Evolutionary conservation across 345 rosid species (phyloP), one percentile per base, ranked within the genome.

Genomic region (Lagerstroemia speciosa): DNA sequence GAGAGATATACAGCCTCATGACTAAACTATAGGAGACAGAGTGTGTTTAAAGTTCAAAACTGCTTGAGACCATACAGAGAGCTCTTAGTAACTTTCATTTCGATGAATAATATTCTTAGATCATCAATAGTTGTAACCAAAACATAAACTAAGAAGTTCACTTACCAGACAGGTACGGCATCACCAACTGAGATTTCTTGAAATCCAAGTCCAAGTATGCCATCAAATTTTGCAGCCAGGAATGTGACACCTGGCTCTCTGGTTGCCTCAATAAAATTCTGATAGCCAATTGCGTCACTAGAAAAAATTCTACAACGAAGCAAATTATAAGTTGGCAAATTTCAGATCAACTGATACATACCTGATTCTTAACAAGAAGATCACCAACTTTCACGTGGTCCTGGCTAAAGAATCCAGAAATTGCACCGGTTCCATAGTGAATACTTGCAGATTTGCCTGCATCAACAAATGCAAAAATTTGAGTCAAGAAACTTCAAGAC

Each of bases 191-290:
- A 86, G 72, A 81, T 83, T 76, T 85, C 93, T 80, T 83, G 86
- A 75, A 88, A 90, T 60, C 87, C 92, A 57, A 90, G 91, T 53
- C 93, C 93, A 69, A 90, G 87, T 53, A 88, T 81, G 27, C 91
- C 96, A 77, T 90, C 96, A 78, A 94, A 94, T 73, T 91, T 94
- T 67, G 89, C 96, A 64, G 79, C 78, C 81, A 94, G 29, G 71
- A 94, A 94, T 19, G 92, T 88, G 67, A 89, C 27, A 71, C 99
- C 76, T 5, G 95, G 97, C 72, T 94, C 97, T 46, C 72, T 82
- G 14, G 99, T 87, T 75, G 96, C 86, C 80, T 94, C 99, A 64
- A 94, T 91, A 76, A 94, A 91, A 78, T 85, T 93, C 99, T 93
- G 75, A 69, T 73, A 40, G 45, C 45, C 26, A 53, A 41, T 32